phyloP scores from a whole-genome alignment of 768 basidiomycete species.

The Xerocomus brunneocitrinus region DNA sequence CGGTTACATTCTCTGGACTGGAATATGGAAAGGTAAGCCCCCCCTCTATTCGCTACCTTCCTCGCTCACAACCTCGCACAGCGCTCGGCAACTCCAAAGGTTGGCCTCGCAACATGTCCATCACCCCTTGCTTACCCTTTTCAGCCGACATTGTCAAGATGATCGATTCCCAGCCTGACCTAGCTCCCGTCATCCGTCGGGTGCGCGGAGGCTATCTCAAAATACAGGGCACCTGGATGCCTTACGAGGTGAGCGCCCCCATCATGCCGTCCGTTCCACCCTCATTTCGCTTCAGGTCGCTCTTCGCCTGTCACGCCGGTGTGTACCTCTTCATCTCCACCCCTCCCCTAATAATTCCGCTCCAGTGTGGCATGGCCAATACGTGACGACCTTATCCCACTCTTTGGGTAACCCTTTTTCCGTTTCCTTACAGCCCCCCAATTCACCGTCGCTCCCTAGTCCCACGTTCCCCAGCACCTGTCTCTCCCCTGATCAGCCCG shows the following conservation, averaged over 20 bases:
- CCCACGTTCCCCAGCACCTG: conserved; percentile 83
- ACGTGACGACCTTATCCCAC: conserved; percentile 77
- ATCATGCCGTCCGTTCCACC: conserved; percentile 8
- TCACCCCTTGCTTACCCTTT: conserved; percentile 16
- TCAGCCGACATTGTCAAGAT: conserved; percentile 90
- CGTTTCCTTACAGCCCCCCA: background rate
- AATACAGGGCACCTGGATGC: conserved; percentile 94
- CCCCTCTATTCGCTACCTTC: background rate
- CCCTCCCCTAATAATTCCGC: conserved; percentile 10
- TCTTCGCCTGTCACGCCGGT: conserved; percentile 75
- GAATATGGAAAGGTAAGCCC: conserved; percentile 83
- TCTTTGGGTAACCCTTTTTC: conserved; percentile 64
- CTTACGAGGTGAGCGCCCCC: conserved; percentile 61
- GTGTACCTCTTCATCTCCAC: conserved; percentile 26
- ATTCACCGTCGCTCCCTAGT: conserved; percentile 37
- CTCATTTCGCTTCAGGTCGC: conserved; percentile 55
- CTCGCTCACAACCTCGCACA: conserved; percentile 28
- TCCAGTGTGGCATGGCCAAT: conserved; percentile 84
- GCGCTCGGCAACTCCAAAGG: conserved; percentile 89
- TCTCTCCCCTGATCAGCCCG: conserved; percentile 79
- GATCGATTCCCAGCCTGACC: conserved; percentile 86
- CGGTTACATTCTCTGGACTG: conserved; percentile 89
- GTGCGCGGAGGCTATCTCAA: conserved; percentile 87
- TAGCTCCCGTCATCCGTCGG: conserved; percentile 75
- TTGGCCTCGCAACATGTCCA: conserved; percentile 27